Percentiles rank a stretch among this genome's conserved stretches.
Evolutionary conservation across 2,329 filamentous ascomycete species (phyloP).

Genomic region (Didymella segeticola): DNA sequence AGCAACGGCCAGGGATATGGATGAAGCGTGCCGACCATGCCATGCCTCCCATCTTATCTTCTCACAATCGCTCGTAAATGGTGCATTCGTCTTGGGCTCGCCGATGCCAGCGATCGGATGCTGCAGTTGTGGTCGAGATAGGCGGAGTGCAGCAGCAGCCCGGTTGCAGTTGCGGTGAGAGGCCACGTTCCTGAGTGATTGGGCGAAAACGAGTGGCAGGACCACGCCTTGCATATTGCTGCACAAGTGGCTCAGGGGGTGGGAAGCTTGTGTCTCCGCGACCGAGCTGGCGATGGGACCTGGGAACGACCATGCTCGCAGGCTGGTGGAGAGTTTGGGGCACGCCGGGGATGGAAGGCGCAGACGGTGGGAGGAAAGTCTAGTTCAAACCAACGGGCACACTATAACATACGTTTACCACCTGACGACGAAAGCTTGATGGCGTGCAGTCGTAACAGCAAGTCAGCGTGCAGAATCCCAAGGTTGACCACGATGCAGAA

Average conservation of each 20-base stretch:
- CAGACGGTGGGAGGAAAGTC: conserved; percentile 18
- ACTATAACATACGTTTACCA: conserved; percentile 8
- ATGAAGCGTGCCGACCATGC: neutral
- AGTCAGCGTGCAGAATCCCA: neutral
- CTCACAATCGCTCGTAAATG: conserved; percentile 2
- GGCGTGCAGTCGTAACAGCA: neutral
- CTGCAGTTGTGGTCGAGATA: conserved; percentile 22
- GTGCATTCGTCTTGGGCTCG: neutral
- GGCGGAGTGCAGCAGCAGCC: conserved; percentile 22
- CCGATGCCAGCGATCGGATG: conserved; percentile 12
- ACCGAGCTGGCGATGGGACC: conserved; percentile 16
- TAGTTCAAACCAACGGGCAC: conserved; percentile 13
- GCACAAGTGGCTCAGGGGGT: conserved; percentile 14
- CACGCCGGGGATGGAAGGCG: conserved; percentile 11
- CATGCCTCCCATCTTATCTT: neutral
- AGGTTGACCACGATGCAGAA: conserved; percentile 10
- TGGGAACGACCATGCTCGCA: conserved; percentile 11
- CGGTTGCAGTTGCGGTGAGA: conserved; percentile 34
- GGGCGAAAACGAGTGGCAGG: conserved; percentile 30
- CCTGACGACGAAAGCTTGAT: neutral
- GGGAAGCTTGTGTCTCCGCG: conserved; percentile 19
- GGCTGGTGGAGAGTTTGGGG: conserved; percentile 22
- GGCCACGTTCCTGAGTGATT: conserved; percentile 49
- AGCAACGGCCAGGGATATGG: neutral
- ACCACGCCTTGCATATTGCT: conserved; percentile 21